Conservation (phyloP, 306 rosid species). For the Heteromeles arbutifolia region DNA sequence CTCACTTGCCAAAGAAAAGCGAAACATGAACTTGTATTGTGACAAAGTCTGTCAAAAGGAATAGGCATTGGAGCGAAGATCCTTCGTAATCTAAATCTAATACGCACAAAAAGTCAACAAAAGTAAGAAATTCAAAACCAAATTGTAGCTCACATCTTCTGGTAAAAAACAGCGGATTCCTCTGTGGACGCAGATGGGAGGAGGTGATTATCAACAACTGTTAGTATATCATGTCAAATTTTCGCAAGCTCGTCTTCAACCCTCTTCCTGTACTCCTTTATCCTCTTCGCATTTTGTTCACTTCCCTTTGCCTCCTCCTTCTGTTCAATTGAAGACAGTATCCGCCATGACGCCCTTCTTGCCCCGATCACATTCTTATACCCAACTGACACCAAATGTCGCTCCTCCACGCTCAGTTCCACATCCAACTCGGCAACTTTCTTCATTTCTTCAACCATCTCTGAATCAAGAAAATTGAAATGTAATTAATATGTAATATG, state of each 20-base stretch:
- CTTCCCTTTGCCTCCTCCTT: slow-evolving; percentile 35
- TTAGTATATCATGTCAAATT: slow-evolving; percentile 34
- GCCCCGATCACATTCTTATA: slow-evolving; percentile 43
- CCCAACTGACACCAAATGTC: slow-evolving; percentile 34
- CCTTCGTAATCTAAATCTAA: no score
- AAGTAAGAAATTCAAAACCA: no score
- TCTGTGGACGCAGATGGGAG: slow-evolving; percentile 35
- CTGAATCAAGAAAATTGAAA: slow-evolving; percentile 14
- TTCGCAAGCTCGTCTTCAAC: slow-evolving; percentile 35
- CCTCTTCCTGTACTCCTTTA: slow-evolving; percentile 32
- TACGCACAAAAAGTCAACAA: no score
- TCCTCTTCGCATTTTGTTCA: slow-evolving; percentile 30
- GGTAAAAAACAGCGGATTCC: slow-evolving; percentile 34
- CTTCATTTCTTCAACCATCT: slow-evolving; percentile 44
- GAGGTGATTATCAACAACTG: slow-evolving; percentile 35
- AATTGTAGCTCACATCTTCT: slow-evolving; percentile 23
- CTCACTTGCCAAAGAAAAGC: background rate
- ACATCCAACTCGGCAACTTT: slow-evolving; percentile 33
- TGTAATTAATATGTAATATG: background rate
- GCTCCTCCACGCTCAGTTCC: slow-evolving; percentile 41
- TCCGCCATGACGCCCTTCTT: slow-evolving; percentile 41
- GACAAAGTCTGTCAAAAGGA: background rate
- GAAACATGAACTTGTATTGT: background rate
- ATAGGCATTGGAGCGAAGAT: background rate
- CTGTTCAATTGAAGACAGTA: slow-evolving; percentile 38